phyloP scores from a whole-genome alignment of 164 flowering plant genomes.

The Magnolia changhungtana region DNA sequence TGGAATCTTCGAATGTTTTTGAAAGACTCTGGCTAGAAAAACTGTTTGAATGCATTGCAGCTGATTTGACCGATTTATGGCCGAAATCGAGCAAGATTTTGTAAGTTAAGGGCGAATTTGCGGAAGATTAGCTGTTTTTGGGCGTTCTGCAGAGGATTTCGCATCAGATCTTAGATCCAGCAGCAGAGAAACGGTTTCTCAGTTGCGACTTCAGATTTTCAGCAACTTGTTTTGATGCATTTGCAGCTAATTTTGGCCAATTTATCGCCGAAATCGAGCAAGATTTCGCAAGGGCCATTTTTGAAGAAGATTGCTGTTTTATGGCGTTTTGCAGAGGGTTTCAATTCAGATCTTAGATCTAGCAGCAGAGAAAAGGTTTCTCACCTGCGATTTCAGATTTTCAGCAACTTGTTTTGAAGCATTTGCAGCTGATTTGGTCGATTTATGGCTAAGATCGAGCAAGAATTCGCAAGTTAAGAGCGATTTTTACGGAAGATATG shows the following conservation, averaged over 20 bases:
- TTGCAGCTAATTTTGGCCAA: not conserved
- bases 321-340: too few species aligned
- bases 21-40: not conserved
- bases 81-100: not conserved
- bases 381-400: not conserved
- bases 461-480: not conserved
- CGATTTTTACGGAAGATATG: too few species aligned
- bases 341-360: not conserved
- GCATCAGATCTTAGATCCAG: not conserved
- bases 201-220: not conserved
- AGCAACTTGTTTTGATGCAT: not conserved
- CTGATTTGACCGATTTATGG: not conserved
- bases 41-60: not conserved
- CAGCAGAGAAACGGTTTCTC: not conserved
- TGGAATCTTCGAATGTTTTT: not conserved
- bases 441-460: not conserved
- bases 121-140: too few species aligned
- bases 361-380: not conserved
- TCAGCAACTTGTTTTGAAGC: not conserved
- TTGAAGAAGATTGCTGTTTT: too few species aligned
- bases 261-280: not conserved
- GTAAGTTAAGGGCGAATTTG: too few species aligned
- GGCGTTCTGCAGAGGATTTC: not conserved
- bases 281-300: too few species aligned
- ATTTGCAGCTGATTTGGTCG: not conserved